Base-by-base conservation (phyloP, 306 rosid genomes). In the Oxytropis ochrocephala region DNA sequence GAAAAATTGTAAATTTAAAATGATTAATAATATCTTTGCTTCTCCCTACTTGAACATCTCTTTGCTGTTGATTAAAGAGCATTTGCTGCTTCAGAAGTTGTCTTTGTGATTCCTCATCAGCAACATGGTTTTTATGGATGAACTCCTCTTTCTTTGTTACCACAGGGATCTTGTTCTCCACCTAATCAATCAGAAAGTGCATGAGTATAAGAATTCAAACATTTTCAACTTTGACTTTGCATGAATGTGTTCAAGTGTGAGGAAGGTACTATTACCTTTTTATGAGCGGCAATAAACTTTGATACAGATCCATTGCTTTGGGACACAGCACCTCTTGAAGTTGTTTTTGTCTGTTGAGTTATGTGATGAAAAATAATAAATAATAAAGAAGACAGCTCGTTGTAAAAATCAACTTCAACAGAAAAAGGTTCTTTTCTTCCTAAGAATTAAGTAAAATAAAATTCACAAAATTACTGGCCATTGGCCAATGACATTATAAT, bases 1-100 rank as follows among this genome's bases (percentile, higher is more conserved):
- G 6, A 54, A 3, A 46, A 32, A 11, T 2, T 59, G 16, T 6
- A 42, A 48, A 35, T 27, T 54, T n/a, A 60, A 43, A 46, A 76
- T 6, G 19, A 17, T 7, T 13, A 67, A 50, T 13, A 72, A 36
- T 49, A 72, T 30, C 39, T 69, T 54, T 60, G 76, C 13, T 73
- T 68, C 67, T 79, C 50, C 79, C 3, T 79, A 86, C 98, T 73
- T 77, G 84, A 77, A 93, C 82, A 69, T 93, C 90, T 81, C 72
- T 83, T 67, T 90, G 90, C 64, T 91, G 97, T 67, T 81, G 84
- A 85, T 93, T 91, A 70, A 90, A 93, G 46, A 82, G 80, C 81
- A 67, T 77, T 78, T 88, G 73, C 70, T 88, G 86, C 77, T 84
- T 88, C 57, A 80, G 62, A 51, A 80, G 85, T 77, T 73, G 77